Evolutionary conservation across 2,329 filamentous ascomycete genomes (phyloP).

Genomic region (Colletotrichum horii): DNA sequence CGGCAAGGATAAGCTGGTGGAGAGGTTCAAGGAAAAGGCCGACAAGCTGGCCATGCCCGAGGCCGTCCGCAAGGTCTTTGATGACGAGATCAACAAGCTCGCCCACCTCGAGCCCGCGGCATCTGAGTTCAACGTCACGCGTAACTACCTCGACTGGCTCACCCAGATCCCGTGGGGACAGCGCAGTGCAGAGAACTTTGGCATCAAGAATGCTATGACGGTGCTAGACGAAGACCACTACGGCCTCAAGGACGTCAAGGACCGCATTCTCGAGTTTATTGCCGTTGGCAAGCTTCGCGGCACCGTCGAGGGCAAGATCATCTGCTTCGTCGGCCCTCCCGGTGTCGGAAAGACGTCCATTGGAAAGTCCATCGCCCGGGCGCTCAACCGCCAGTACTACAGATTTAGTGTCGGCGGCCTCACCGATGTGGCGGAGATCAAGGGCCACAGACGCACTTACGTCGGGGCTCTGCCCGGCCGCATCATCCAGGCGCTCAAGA

Average conservation of each 20-base stretch:
- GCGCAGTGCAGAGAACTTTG: conserved; percentile 94
- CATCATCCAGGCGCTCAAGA: conserved; percentile 98
- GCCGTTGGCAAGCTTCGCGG: conserved; percentile 96
- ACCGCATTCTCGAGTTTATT: conserved; percentile 97
- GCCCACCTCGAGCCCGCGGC: conserved; percentile 93
- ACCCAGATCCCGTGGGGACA: conserved; percentile 98
- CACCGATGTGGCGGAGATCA: conserved; percentile 98
- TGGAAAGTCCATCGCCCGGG: conserved; percentile 95
- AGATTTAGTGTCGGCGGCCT: conserved; percentile 96
- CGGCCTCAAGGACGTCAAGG: conserved; percentile 96
- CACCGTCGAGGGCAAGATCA: conserved; percentile 96
- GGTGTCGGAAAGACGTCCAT: conserved; percentile 99
- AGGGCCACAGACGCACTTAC: conserved; percentile 94
- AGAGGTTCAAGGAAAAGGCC: conserved; percentile 96
- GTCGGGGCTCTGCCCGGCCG: conserved; percentile 94
- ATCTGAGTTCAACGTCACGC: conserved; percentile 97
- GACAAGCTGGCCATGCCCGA: conserved; percentile 96
- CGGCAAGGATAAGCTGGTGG: conserved; percentile 96
- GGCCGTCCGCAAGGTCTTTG: conserved; percentile 94
- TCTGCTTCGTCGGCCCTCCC: conserved; percentile 96
- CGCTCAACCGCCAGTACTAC: conserved; percentile 95
- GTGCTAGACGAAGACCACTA: conserved; percentile 97
- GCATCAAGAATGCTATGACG: conserved; percentile 85
- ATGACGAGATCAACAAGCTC: conserved; percentile 97
- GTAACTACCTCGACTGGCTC: conserved; percentile 98